Percentiles rank a stretch among this genome's conserved stretches.
Conservation (phyloP, 2,329 filamentous ascomycete genomes). For the Pseudogymnoascus sp. region DNA sequence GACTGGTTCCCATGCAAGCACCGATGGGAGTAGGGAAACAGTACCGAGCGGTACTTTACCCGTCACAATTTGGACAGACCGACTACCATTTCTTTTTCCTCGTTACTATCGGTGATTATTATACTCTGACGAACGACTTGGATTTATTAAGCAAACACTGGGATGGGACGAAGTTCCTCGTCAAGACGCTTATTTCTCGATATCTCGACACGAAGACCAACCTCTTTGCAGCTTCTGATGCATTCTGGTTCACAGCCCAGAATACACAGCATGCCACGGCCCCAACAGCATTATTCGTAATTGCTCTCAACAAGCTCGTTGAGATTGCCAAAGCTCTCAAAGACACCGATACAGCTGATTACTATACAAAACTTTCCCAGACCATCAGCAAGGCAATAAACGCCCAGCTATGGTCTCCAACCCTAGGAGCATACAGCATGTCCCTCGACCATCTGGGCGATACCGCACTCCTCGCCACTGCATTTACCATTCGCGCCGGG, state of each 20-base stretch:
- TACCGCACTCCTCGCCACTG: constrained; percentile 29
- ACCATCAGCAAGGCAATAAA: constrained; percentile 26
- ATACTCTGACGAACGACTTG: background rate
- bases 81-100: constrained; percentile 6
- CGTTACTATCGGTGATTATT: background rate
- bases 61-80: constrained; percentile 6
- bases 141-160: background rate
- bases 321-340: constrained; percentile 27
- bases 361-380: constrained; percentile 21
- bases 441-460: constrained; percentile 23
- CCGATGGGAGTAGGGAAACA: constrained; percentile 10
- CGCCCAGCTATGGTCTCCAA: constrained; percentile 28
- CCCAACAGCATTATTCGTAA: background rate
- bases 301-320: constrained; percentile 22
- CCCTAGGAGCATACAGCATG: constrained; percentile 28
- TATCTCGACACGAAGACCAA: background rate
- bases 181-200: background rate
- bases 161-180: background rate
- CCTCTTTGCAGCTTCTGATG: background rate
- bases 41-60: constrained; percentile 10
- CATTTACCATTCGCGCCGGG: constrained; percentile 30
- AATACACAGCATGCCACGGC: background rate
- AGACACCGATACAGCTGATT: constrained; percentile 22
- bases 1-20: constrained; percentile 10
- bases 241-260: background rate